These are phyloP conservation scores for Vigna trinervia DNA, from an alignment of 306 rosid species.

Conservation along the genomic window DNA sequence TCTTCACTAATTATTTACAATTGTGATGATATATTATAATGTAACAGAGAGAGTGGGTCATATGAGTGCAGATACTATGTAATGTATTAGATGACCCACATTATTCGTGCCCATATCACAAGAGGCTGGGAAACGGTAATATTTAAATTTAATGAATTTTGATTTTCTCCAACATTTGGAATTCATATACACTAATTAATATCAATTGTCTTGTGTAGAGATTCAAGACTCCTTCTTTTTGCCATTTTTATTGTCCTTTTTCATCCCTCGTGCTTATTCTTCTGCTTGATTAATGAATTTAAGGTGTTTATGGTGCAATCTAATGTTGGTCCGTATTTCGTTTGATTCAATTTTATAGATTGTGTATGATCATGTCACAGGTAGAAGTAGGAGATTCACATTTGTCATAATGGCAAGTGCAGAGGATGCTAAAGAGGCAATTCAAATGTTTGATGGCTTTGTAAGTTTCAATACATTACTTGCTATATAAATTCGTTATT, in stretches of 20 bases:
- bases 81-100: too few species aligned
- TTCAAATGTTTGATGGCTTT: conserved; percentile 86
- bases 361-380: conserved; percentile 82
- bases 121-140: too few species aligned
- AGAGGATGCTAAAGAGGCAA: conserved; percentile 88
- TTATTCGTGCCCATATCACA: too few species aligned
- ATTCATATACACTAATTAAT: too few species aligned
- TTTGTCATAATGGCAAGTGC: conserved; percentile 82
- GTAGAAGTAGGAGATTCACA: conserved; percentile 92
- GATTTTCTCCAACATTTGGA: too few species aligned
- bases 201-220: too few species aligned
- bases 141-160: too few species aligned
- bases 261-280: conserved; percentile 13
- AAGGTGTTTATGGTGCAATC: background rate
- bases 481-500: background rate
- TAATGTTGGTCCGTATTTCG: conserved; percentile 19
- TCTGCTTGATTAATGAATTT: conserved; percentile 2
- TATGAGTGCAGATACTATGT: too few species aligned
- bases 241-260: background rate
- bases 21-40: too few species aligned
- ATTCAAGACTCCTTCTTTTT: background rate
- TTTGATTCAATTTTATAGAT: conserved; percentile 55
- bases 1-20: too few species aligned
- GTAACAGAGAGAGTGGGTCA: too few species aligned
- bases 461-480: conserved; percentile 56